phyloP scores from a whole-genome alignment of 2,329 filamentous ascomycete genomes.

The Taxawa tesnikishii region DNA sequence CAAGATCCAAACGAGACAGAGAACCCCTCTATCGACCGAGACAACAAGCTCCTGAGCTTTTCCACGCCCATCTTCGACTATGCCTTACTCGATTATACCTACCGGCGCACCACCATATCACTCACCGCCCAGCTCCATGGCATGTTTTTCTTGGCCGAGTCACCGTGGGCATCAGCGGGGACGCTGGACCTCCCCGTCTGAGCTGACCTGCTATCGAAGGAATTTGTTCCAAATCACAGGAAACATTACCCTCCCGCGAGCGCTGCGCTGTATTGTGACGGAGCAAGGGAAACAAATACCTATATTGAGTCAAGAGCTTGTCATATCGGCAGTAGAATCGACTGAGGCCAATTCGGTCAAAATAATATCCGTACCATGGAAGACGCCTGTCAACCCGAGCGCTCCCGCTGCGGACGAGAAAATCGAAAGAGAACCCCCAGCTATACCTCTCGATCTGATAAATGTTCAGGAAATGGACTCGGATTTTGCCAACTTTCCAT shows the following conservation, averaged over 20 bases:
- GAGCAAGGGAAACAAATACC: slow-evolving; percentile 76
- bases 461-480: slow-evolving; percentile 59
- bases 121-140: slow-evolving; percentile 71
- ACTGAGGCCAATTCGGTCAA: slow-evolving; percentile 87
- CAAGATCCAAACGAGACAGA: slow-evolving; percentile 35
- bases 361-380: slow-evolving; percentile 95
- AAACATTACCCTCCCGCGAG: slow-evolving; percentile 67
- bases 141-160: slow-evolving; percentile 82
- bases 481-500: slow-evolving; percentile 81
- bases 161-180: slow-evolving; percentile 50
- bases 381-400: slow-evolving; percentile 62
- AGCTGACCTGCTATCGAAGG: slow-evolving; percentile 88
- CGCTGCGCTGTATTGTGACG: slow-evolving; percentile 66
- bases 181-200: slow-evolving; percentile 49
- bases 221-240: slow-evolving; percentile 96
- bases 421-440: slow-evolving; percentile 72
- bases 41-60: slow-evolving; percentile 45
- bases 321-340: slow-evolving; percentile 86
- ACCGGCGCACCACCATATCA: slow-evolving; percentile 49
- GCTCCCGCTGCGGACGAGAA: slow-evolving; percentile 54
- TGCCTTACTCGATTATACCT: slow-evolving; percentile 53
- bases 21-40: slow-evolving; percentile 48
- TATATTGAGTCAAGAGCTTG: slow-evolving; percentile 71
- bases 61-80: slow-evolving; percentile 38
- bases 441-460: slow-evolving; percentile 60